Base-by-base conservation (phyloP, 176 grass and related monocot genomes). In the Lolium rigidum region DNA sequence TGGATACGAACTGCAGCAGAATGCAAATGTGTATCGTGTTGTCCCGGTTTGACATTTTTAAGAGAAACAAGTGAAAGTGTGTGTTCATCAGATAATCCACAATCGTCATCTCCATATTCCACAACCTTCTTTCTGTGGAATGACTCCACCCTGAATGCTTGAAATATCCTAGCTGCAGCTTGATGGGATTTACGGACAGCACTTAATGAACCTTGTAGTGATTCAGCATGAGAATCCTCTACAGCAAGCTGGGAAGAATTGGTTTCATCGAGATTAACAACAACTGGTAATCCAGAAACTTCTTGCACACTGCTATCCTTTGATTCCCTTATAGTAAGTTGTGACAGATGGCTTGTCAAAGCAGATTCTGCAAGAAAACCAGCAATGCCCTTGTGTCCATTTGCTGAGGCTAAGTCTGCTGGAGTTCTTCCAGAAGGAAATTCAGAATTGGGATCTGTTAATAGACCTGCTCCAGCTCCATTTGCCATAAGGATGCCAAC, bases 351-450 rank as follows among this genome's bases (percentile, higher is more conserved):
- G 84, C 90, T 94, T 20, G 94, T 99, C 90, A 99, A 88, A 88
- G 97, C 91, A 87, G 89, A 94, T 62, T 99, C 97, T 58, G 97
- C 97, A 84, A 99, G 94, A 85, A 97, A 99, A 68, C 97, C 97
- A 7, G 92, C 94, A 60, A 99, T 97, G 57, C 97, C 97, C 82
- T 99, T 99, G 85, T 99, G 85, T 77, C 92, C 97, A 87, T 93
- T 99, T 88, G 91, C 80, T 83, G 97, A 99, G 85, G 97, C 94
- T 85, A 99, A 86, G 91, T 99, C 97, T 48, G 97, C 94, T 59
- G 97, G 85, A 25, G 97, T 94, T 89, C 90, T 93, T 90, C 94
- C 97, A 78, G 82, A 87, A 87, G 85, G 77, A 80, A 93, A 94
- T 79, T 97, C 88, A 70, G 81, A 83, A 82, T 92, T 97, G 51